Evolutionary conservation across 2,329 filamentous ascomycete species (phyloP).

Genomic region (Paramyrothecium roridum): DNA sequence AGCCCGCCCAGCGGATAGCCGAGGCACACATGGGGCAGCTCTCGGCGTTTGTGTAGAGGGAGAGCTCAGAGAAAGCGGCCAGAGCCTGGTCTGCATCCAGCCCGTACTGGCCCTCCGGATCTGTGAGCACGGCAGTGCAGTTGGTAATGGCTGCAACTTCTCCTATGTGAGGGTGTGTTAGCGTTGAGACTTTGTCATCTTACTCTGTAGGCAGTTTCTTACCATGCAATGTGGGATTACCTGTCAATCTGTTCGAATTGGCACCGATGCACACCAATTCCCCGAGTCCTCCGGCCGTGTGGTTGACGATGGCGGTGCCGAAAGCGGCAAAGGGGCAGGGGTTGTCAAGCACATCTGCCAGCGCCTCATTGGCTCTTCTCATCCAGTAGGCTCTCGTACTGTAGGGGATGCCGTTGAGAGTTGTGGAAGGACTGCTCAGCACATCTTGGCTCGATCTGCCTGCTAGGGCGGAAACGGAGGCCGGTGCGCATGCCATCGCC

Average conservation of each 20-base stretch:
- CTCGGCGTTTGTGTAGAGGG: conserved; percentile 55
- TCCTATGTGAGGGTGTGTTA: conserved; percentile 18
- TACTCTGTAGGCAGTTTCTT: conserved; percentile 3
- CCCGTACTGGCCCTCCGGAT: conserved; percentile 39
- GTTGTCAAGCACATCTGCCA: conserved; percentile 23
- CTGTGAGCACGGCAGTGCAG: conserved; percentile 45
- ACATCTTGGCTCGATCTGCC: neutral
- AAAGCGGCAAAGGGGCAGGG: conserved; percentile 54
- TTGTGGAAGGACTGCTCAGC: neutral
- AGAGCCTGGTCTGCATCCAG: conserved; percentile 35
- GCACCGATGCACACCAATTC: conserved; percentile 47
- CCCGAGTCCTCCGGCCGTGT: conserved; percentile 39
- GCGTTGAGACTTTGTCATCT: too few relatives aligned
- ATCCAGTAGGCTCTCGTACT: conserved; percentile 48
- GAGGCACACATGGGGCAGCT: conserved; percentile 57
- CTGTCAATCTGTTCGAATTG: conserved; percentile 38
- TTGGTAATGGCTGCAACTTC: conserved; percentile 54
- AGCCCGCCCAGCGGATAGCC: conserved; percentile 53
- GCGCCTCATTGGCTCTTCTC: conserved; percentile 42
- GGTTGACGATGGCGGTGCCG: conserved; percentile 53
- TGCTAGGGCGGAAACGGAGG: neutral
- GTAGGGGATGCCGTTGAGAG: conserved; percentile 23
- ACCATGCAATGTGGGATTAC: conserved; percentile 53
- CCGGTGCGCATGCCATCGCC: neutral
- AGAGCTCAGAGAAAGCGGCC: conserved; percentile 42